These are phyloP conservation scores for Sporisorium reilianum DNA, from an alignment of 1,284 basidiomycete species.

Conservation along the genomic window DNA sequence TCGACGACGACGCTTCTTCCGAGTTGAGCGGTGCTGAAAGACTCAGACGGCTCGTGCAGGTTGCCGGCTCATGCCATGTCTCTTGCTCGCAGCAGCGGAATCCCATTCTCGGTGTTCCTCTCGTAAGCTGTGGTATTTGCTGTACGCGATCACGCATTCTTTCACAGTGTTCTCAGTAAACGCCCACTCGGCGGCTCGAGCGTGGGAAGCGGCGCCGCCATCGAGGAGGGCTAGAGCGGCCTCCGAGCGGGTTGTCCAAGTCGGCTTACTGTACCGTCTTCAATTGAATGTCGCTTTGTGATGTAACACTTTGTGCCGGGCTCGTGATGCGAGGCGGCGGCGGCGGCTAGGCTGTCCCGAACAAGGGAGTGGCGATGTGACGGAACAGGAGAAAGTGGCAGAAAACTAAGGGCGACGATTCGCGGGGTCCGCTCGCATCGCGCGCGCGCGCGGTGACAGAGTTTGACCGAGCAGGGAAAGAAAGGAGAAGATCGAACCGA, in stretches of 20 bases:
- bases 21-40: too few relatives aligned
- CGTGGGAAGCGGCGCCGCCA: conserved; percentile 1
- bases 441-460: conserved; percentile 1
- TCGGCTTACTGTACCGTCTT: not conserved
- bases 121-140: too few relatives aligned
- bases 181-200: conserved; percentile 11
- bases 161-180: too few relatives aligned
- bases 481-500: not conserved
- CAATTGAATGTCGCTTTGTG: not conserved
- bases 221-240: not conserved
- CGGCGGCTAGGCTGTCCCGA: conserved; percentile 1
- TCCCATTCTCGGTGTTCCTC: too few relatives aligned
- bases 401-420: not conserved
- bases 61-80: not conserved
- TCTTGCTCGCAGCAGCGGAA: not conserved
- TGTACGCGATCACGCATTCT: too few relatives aligned
- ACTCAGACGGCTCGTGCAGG: not conserved
- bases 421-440: not conserved
- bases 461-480: conserved; percentile 11
- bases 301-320: too few relatives aligned
- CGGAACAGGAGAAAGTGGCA: not conserved
- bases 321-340: not conserved
- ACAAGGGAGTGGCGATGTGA: not conserved
- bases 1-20: too few relatives aligned
- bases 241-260: too few relatives aligned